These are phyloP conservation scores for Xylaria arbuscula DNA, from an alignment of 2,329 filamentous ascomycete species.

Conservation along the genomic window DNA sequence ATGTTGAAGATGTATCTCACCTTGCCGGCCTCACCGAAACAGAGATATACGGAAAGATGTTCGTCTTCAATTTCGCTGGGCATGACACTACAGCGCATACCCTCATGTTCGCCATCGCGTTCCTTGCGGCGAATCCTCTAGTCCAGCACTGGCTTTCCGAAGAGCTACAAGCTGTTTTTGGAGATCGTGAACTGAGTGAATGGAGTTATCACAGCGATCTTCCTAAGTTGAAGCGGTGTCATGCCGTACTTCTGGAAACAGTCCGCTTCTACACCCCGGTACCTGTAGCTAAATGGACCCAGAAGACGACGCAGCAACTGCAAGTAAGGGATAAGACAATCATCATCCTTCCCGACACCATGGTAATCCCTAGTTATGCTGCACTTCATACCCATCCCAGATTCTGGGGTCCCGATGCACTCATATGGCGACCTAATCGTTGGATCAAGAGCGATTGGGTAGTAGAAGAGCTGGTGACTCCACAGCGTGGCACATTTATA, in stretches of 20 bases:
- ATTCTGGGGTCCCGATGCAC: conserved; percentile 17
- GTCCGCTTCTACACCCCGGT: conserved; percentile 27
- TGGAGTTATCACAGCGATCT: conserved; percentile 21
- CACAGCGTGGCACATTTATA: conserved; percentile 38
- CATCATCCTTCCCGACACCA: conserved; percentile 11
- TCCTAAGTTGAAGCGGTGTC: conserved; percentile 16
- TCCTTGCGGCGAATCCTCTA: conserved; percentile 38
- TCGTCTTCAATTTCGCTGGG: conserved; percentile 48
- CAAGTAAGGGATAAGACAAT: conserved; percentile 7
- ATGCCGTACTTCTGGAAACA: conserved; percentile 24
- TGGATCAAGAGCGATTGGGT: neutral
- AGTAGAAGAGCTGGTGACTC: conserved; percentile 34
- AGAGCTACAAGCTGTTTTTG: conserved; percentile 8
- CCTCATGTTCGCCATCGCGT: conserved; percentile 36
- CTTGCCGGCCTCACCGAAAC: conserved; percentile 10
- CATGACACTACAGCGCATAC: conserved; percentile 46
- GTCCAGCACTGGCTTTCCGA: conserved; percentile 34
- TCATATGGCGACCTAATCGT: conserved; percentile 15
- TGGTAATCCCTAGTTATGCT: conserved; percentile 17
- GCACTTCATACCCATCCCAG: conserved; percentile 23
- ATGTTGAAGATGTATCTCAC: no score
- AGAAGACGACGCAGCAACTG: neutral
- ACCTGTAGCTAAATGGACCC: conserved; percentile 21
- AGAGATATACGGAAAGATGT: conserved; percentile 47
- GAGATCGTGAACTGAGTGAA: neutral